These are phyloP conservation scores for Epichloe hybrida DNA, from an alignment of 2,329 filamentous ascomycete species.

Conservation along the genomic window DNA sequence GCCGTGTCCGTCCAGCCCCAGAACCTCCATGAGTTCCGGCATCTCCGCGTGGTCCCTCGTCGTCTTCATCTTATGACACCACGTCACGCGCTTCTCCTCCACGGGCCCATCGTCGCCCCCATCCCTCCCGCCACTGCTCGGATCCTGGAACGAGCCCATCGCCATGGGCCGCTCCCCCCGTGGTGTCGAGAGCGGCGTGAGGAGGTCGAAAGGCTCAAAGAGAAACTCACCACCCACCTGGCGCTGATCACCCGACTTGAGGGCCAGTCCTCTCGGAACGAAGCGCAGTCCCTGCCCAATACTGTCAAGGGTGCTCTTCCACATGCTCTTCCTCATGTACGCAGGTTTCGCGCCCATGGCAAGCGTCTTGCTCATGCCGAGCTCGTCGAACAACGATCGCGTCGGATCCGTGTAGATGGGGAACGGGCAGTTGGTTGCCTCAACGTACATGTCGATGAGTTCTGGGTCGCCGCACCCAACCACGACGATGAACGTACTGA, in stretches of 20 bases:
- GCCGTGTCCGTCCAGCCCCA: slow-evolving; percentile 39
- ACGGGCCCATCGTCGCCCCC: slow-evolving; percentile 16
- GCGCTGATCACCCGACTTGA: slow-evolving; percentile 50
- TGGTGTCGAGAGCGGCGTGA: slow-evolving; percentile 32
- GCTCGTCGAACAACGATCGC: slow-evolving; percentile 47
- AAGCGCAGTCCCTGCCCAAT: slow-evolving; percentile 48
- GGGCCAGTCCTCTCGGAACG: slow-evolving; percentile 41
- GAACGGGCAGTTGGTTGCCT: slow-evolving; percentile 51
- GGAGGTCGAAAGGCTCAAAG: slow-evolving; percentile 44
- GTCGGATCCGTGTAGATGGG: slow-evolving; percentile 68
- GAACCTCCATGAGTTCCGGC: slow-evolving; percentile 46
- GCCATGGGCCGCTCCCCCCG: slow-evolving; percentile 17
- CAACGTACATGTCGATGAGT: slow-evolving; percentile 53
- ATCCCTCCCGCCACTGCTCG: slow-evolving; percentile 2
- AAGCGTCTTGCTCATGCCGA: slow-evolving; percentile 56
- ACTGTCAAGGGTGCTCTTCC: slow-evolving; percentile 35
- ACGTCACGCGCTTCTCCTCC: slow-evolving; percentile 51
- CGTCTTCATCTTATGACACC: slow-evolving; percentile 72
- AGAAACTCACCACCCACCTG: slow-evolving; percentile 69
- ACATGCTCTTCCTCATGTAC: slow-evolving; percentile 47
- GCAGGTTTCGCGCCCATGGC: slow-evolving; percentile 44
- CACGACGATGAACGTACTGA: slow-evolving; percentile 51
- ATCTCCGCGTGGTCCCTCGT: slow-evolving; percentile 69
- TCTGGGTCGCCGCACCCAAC: slow-evolving; percentile 59
- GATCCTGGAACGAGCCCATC: slow-evolving; percentile 10